Conservation (phyloP, 164 flowering plant genomes). For the Warburgia ugandensis region DNA sequence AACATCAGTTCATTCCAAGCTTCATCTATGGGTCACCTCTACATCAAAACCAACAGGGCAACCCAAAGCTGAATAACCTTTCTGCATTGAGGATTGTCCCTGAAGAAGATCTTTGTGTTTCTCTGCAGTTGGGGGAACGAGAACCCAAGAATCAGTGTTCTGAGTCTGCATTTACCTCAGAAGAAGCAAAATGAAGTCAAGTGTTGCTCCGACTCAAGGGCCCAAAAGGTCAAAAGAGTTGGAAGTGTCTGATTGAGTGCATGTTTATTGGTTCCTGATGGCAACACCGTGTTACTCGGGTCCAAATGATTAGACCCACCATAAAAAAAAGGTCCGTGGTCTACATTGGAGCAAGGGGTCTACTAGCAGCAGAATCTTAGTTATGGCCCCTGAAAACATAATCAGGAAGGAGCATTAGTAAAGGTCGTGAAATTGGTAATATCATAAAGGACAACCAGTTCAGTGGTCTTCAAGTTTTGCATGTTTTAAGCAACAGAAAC, state of each 20-base stretch:
- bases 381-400: not conserved
- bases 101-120: slow-evolving; percentile 53
- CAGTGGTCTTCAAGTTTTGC: slow-evolving; percentile 1
- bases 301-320: slow-evolving; percentile 3
- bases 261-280: too few species aligned
- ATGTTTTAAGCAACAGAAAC: not conserved
- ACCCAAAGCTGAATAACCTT: slow-evolving; percentile 33
- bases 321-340: not conserved
- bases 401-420: not conserved
- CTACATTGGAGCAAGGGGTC: not conserved
- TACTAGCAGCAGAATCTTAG: not conserved
- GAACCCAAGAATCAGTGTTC: slow-evolving; percentile 56
- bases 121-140: slow-evolving; percentile 75
- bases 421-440: not conserved
- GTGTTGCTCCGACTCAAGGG: too few species aligned
- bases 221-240: not conserved
- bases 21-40: slow-evolving; percentile 28
- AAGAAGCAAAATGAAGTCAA: slow-evolving; percentile 29
- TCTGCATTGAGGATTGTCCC: slow-evolving; percentile 45
- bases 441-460: not conserved
- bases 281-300: too few species aligned
- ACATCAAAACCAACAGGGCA: slow-evolving; percentile 28
- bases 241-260: not conserved
- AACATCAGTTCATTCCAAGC: slow-evolving; percentile 80
- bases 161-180: slow-evolving; percentile 20